These are phyloP conservation scores for Thraustochytrium striatum DNA, from an alignment of 352 stramenopile genomes.

Conservation along the genomic window DNA sequence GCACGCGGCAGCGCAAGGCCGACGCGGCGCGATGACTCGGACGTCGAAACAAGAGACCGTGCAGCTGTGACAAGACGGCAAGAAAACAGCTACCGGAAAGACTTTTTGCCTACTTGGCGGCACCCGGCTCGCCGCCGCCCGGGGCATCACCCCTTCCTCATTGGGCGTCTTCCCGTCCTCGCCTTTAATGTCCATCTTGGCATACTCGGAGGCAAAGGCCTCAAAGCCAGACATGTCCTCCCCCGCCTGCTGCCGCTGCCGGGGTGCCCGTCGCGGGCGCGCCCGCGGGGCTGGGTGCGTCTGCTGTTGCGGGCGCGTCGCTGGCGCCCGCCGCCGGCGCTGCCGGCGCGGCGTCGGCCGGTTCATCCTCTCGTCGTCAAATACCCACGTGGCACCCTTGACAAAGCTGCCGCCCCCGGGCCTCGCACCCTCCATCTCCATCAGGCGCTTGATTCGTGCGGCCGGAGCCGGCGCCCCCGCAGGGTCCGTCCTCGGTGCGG, in stretches of 20 bases:
- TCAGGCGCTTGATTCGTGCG: not conserved
- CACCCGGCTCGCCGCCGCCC: no score
- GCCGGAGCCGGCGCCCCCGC: no score
- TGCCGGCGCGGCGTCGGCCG: not conserved
- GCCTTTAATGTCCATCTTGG: not conserved
- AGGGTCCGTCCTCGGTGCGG: not conserved
- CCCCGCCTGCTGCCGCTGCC: not conserved
- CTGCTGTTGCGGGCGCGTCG: not conserved
- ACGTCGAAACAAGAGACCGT: no score
- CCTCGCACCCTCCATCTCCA: not conserved
- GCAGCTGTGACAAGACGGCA: no score
- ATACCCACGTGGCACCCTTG: slow-evolving; percentile 21
- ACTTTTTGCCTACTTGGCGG: no score
- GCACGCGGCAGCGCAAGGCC: no score
- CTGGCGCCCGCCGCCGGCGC: not conserved
- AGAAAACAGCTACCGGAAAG: no score
- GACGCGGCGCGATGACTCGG: no score
- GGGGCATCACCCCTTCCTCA: not conserved
- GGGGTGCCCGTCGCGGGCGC: not conserved
- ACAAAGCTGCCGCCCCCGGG: slow-evolving; percentile 20
- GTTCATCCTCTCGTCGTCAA: slow-evolving; percentile 18
- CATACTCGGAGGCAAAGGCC: slow-evolving; percentile 22
- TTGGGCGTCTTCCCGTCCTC: not conserved
- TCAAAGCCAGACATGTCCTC: slow-evolving; percentile 4
- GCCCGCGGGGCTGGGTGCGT: not conserved